Base-by-base conservation (phyloP, 768 basidiomycete species). In the Rhodotorula babjevae region DNA sequence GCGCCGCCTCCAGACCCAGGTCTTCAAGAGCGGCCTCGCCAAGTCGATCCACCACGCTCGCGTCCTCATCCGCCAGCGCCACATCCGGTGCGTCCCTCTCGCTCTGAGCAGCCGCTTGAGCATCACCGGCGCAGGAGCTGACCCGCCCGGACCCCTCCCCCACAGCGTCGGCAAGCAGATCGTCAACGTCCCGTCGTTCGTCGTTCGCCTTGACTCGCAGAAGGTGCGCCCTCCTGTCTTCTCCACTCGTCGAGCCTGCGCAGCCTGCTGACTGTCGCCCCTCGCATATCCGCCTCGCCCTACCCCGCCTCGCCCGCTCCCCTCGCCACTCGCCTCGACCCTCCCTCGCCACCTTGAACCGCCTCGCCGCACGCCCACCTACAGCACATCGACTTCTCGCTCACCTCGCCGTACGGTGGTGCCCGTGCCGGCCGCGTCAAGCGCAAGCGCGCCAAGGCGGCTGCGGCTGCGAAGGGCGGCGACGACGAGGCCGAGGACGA, bases 1-100 rank as follows among this genome's bases (percentile, higher is more conserved):
- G 87, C 87, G 96, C 80, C 85, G 96, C 79, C 84, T 99, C 81
- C 96, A 99, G 85, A 99, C 96, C 53, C 96, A 98, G 85, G 96
- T 99, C 79, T 99, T 98, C 90, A 98, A 98, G 87, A 88, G 86
- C 78, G 94, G 94, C 77, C 86, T 99, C 76, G 96, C 96, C 70
- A 98, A 98, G 88, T 89, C 87, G 80, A 96, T 99, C 79, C 96
- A 99, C 84, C 96, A 98, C 82, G 96, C 96, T 58, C 90, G 96
- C 84, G 92, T 93, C 77, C 87, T 99, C 81, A 99, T 99, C 85
- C 87, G 93, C 80, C 96, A 98, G 83, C 85, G 95, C 80, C 95
- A 99, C 86, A 98, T 99, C 82, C 93, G 94, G 40, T 57, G 56
- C 33, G 90, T 93, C 76, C 76, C 89, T n/a, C n/a, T n/a, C n/a